Percentiles rank a stretch among this genome's conserved stretches.
These are phyloP conservation scores for Scheffersomyces lignosus DNA, from an alignment of 805 yeast species.

Conservation along the genomic window DNA sequence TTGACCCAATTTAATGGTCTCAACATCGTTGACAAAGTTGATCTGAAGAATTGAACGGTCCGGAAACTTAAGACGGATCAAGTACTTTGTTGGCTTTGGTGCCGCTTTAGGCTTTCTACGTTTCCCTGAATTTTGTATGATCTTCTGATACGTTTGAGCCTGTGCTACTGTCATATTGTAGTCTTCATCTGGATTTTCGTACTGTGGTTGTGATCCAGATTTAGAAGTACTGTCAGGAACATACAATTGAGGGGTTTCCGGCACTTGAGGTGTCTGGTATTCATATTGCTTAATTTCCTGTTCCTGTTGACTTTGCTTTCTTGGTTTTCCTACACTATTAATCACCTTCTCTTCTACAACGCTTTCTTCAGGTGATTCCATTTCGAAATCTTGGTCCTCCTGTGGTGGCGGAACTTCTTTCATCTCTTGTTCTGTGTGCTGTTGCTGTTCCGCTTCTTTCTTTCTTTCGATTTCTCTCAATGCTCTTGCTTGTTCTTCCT, in stretches of 20 bases:
- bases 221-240: conserved; percentile 14
- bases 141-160: conserved; percentile 36
- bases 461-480: background rate
- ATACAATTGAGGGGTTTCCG: conserved; percentile 19
- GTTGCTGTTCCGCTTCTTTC: background rate
- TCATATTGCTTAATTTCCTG: conserved; percentile 1
- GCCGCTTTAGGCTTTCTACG: conserved; percentile 12
- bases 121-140: conserved; percentile 27
- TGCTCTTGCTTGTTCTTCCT: conserved; percentile 8
- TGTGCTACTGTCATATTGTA: conserved; percentile 40
- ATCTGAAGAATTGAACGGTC: conserved; percentile 37
- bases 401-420: too few species aligned
- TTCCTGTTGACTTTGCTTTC: background rate
- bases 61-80: conserved; percentile 39
- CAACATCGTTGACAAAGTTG: conserved; percentile 23
- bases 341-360: background rate
- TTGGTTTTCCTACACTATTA: background rate
- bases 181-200: conserved; percentile 44
- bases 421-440: background rate
- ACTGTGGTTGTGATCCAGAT: conserved; percentile 13
- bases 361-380: background rate
- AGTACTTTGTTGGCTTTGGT: conserved; percentile 23
- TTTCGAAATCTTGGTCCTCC: background rate
- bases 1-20: conserved; percentile 32
- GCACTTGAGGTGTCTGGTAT: background rate